phyloP scores from a whole-genome alignment of 148 eudicot species.

The Suaeda aralocaspica region DNA sequence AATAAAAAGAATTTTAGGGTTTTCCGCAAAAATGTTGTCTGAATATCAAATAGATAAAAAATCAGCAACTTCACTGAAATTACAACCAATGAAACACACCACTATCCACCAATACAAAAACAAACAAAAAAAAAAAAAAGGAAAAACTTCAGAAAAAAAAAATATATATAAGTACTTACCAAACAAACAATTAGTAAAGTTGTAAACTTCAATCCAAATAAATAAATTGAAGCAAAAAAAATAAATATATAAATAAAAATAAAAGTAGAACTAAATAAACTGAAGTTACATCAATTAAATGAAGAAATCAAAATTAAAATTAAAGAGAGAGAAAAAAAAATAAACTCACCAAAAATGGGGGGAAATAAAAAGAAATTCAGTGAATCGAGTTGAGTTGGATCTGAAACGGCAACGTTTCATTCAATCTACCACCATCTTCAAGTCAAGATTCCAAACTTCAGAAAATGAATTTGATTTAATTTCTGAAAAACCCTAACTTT shows the following conservation, averaged over 20 bases:
- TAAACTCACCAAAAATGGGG: background rate
- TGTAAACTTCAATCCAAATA: constrained; percentile 18
- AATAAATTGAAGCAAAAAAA: too few relatives aligned
- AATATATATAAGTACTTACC: constrained; percentile 4
- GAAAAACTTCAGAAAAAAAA: background rate
- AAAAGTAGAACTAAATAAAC: background rate
- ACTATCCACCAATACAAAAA: background rate
- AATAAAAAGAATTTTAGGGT: too few relatives aligned
- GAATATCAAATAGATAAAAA: constrained; percentile 14
- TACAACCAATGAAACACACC: background rate
- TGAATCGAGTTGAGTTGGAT: constrained; percentile 20
- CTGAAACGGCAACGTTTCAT: constrained; percentile 31
- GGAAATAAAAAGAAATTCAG: constrained; percentile 13
- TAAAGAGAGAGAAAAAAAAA: background rate
- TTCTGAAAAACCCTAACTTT: constrained; percentile 23
- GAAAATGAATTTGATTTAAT: constrained; percentile 12
- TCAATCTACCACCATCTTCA: constrained; percentile 11
- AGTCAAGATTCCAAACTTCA: background rate
- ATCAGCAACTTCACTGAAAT: background rate
- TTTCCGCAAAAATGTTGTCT: constrained; percentile 5
- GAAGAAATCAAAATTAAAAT: background rate
- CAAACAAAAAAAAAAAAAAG: constrained; percentile 10
- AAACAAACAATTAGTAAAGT: constrained; percentile 20
- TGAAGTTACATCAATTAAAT: constrained; percentile 6
- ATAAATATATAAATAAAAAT: too few relatives aligned